Evolutionary conservation across 495 filamentous ascomycete species (phyloP).

Genomic region (Hyaloscypha finlandica): DNA sequence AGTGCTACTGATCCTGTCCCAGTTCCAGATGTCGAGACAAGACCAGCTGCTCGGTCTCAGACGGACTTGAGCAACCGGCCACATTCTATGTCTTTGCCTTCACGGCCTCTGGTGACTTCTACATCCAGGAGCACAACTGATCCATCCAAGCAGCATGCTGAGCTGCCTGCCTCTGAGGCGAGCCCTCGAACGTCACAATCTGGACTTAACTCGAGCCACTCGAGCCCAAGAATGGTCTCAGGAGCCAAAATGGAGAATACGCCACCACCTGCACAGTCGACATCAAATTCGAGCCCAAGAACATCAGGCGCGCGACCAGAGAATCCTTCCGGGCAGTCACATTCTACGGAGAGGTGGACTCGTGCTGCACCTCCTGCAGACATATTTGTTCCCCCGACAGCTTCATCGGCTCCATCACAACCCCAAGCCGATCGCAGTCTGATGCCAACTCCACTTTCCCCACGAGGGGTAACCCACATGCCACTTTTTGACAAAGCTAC

Average conservation of each 20-base stretch:
- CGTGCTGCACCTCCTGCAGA: constrained; percentile 31
- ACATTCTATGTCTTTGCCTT: constrained; percentile 36
- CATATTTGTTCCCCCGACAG: constrained; percentile 20
- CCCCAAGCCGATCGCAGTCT: constrained; percentile 22
- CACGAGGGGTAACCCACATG: constrained; percentile 13
- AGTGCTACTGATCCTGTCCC: constrained; percentile 46
- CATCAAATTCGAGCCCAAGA: constrained; percentile 21
- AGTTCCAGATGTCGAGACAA: constrained; percentile 40
- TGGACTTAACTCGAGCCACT: background rate
- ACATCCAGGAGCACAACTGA: constrained; percentile 50
- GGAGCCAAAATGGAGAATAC: background rate
- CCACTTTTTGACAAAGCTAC: constrained; percentile 28
- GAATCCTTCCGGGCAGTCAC: constrained; percentile 2
- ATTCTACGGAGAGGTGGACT: constrained; percentile 8
- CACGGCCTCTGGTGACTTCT: constrained; percentile 29
- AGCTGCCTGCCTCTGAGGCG: constrained; percentile 15
- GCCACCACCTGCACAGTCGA: constrained; percentile 4
- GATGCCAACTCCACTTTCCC: constrained; percentile 29
- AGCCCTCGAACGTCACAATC: background rate
- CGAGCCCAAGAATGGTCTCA: background rate
- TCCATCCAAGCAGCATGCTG: constrained; percentile 19
- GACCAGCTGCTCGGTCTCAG: constrained; percentile 54
- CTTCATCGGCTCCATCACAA: constrained; percentile 8
- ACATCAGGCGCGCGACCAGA: constrained; percentile 6
- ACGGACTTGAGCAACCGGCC: constrained; percentile 59